A percentile compares a stretch with the other conserved stretches of the same genome.
Evolutionary conservation across 2,329 filamentous ascomycete genomes (phyloP).

Genomic region (Paecilomyces niveus): DNA sequence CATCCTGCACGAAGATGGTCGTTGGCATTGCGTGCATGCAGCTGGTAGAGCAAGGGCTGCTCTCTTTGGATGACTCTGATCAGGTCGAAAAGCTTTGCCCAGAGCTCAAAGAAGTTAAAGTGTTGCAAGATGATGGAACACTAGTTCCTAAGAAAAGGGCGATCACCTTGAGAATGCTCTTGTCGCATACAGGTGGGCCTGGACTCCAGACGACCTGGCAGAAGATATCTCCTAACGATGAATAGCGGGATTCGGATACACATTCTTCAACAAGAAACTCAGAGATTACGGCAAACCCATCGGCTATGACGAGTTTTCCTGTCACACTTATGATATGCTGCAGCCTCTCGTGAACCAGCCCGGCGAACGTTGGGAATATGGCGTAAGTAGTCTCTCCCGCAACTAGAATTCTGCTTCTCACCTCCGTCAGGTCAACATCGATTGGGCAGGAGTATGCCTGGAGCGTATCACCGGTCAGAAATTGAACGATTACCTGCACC

Average conservation of each 20-base stretch:
- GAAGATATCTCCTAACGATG: constrained; percentile 8
- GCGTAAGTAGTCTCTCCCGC: constrained; percentile 31
- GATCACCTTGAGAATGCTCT: constrained; percentile 54
- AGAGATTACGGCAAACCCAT: constrained; percentile 42
- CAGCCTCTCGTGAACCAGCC: constrained; percentile 56
- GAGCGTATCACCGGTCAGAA: constrained; percentile 38
- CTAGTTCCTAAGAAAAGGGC: constrained; percentile 36
- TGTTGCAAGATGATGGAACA: constrained; percentile 29
- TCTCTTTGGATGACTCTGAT: constrained; percentile 36
- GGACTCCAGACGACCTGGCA: neutral
- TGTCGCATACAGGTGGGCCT: constrained; percentile 41
- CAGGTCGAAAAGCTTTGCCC: constrained; percentile 35
- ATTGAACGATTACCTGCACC: constrained; percentile 45
- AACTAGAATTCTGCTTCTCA: constrained; percentile 1
- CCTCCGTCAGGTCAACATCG: constrained; percentile 38
- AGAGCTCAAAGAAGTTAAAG: constrained; percentile 37
- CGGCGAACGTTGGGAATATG: constrained; percentile 55
- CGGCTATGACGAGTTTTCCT: constrained; percentile 53
- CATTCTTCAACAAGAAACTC: constrained; percentile 47
- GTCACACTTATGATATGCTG: constrained; percentile 46
- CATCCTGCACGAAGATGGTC: constrained; percentile 45
- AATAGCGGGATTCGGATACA: constrained; percentile 51
- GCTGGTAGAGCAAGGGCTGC: constrained; percentile 36
- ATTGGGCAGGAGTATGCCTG: constrained; percentile 49
- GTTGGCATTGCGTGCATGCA: constrained; percentile 42